These are phyloP conservation scores for Chaetomium fimeti DNA, from an alignment of 495 filamentous ascomycete genomes.

Conservation along the genomic window DNA sequence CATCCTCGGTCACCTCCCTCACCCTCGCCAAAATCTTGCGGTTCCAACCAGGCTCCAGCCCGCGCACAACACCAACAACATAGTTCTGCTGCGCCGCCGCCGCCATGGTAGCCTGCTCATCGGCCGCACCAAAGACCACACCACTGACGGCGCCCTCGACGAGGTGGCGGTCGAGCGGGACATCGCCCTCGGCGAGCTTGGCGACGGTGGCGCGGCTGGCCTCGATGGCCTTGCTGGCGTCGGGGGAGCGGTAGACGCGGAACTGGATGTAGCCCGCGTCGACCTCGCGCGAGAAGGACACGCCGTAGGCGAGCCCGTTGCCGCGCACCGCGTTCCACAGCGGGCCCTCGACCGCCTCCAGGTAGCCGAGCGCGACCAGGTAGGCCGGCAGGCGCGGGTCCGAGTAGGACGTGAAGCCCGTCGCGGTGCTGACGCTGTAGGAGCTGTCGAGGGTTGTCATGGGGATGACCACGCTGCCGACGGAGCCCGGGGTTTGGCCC, in stretches of 20 bases:
- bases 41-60: constrained; percentile 75
- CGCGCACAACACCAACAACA: constrained; percentile 72
- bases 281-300: constrained; percentile 67
- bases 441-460: constrained; percentile 94
- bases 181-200: constrained; percentile 51
- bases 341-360: constrained; percentile 91
- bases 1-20: constrained; percentile 67
- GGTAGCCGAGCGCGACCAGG: constrained; percentile 82
- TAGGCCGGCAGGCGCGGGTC: constrained; percentile 79
- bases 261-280: constrained; percentile 79
- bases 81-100: constrained; percentile 79
- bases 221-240: constrained; percentile 81
- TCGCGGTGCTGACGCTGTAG: constrained; percentile 71
- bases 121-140: constrained; percentile 79
- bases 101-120: constrained; percentile 80
- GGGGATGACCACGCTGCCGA: constrained; percentile 75
- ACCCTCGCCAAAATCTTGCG: constrained; percentile 72
- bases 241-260: constrained; percentile 82
- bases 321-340: constrained; percentile 91
- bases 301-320: constrained; percentile 87
- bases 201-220: constrained; percentile 69
- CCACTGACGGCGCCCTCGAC: constrained; percentile 88
- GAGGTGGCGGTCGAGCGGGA: constrained; percentile 71
- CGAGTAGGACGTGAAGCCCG: constrained; percentile 69
- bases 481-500: constrained; percentile 67